Evolutionary conservation across 441 rosid species (phyloP).

Genomic region (Kokia cookei): DNA sequence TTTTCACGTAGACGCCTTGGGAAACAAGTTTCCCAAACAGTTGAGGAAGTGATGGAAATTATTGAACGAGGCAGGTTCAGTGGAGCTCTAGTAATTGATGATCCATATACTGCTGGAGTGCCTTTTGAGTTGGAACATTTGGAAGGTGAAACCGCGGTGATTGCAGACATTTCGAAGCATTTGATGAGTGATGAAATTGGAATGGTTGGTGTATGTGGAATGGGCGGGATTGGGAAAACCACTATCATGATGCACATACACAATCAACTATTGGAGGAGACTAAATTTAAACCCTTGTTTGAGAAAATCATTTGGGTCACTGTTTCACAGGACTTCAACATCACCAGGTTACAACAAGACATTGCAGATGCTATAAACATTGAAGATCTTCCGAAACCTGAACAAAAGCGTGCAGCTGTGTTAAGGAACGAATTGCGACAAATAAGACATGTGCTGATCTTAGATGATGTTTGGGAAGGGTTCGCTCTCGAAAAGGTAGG

Average conservation of each 20-base stretch:
- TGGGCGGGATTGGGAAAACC: no score
- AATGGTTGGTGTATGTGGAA: no score
- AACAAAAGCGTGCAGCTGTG: slow-evolving; percentile 14
- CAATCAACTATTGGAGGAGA: no score
- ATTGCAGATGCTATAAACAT: slow-evolving; percentile 12
- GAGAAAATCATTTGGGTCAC: slow-evolving; percentile 34
- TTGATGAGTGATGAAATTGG: not conserved
- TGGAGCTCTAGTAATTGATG: not conserved
- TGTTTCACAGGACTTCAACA: slow-evolving; percentile 26
- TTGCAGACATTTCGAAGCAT: slow-evolving; percentile 7
- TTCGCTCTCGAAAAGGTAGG: not conserved
- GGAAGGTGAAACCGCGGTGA: not conserved
- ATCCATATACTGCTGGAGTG: not conserved
- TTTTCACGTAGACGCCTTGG: not conserved
- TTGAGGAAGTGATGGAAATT: not conserved
- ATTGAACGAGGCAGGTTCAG: not conserved
- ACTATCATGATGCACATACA: no score
- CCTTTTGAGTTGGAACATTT: not conserved
- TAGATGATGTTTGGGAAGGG: not conserved
- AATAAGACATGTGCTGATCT: not conserved
- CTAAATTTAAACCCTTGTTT: not conserved
- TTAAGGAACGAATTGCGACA: not conserved
- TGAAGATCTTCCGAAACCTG: slow-evolving; percentile 10
- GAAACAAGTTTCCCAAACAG: not conserved
- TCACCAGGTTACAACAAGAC: slow-evolving; percentile 28